Percentiles rank a stretch among this genome's conserved stretches.
phyloP scores from a whole-genome alignment of 164 flowering plant genomes.

The Protea cynaroides region DNA sequence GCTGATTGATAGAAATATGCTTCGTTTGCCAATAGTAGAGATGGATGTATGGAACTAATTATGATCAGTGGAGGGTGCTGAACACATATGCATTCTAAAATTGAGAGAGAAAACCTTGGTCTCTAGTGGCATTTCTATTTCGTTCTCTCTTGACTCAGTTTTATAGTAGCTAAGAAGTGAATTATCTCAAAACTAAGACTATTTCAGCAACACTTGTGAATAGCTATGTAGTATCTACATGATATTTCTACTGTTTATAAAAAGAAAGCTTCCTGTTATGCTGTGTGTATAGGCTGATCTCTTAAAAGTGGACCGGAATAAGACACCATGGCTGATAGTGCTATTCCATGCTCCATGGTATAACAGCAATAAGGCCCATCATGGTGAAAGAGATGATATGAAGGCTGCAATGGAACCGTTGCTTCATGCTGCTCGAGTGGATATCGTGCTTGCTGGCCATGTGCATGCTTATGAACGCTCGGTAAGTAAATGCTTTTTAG shows the following conservation, averaged over 20 bases:
- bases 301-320: constrained; percentile 65
- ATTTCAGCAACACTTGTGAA: background rate
- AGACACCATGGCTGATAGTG: constrained; percentile 87
- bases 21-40: no score
- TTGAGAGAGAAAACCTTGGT: no score
- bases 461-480: constrained; percentile 98
- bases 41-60: no score
- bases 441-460: constrained; percentile 83
- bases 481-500: constrained; percentile 32
- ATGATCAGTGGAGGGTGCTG: no score
- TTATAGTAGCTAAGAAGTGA: background rate
- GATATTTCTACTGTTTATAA: background rate
- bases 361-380: constrained; percentile 87
- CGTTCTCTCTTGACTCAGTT: no score
- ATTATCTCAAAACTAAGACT: background rate
- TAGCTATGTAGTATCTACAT: background rate
- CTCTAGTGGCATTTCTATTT: background rate
- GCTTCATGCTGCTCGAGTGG: constrained; percentile 87
- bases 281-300: constrained; percentile 61
- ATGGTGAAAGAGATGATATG: constrained; percentile 83
- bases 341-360: constrained; percentile 99
- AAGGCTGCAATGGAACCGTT: constrained; percentile 83
- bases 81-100: no score
- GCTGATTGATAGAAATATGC: no score
- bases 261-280: constrained; percentile 2